Conservation (phyloP, 75 land plant genomes). For the Sequoiadendron giganteum region DNA sequence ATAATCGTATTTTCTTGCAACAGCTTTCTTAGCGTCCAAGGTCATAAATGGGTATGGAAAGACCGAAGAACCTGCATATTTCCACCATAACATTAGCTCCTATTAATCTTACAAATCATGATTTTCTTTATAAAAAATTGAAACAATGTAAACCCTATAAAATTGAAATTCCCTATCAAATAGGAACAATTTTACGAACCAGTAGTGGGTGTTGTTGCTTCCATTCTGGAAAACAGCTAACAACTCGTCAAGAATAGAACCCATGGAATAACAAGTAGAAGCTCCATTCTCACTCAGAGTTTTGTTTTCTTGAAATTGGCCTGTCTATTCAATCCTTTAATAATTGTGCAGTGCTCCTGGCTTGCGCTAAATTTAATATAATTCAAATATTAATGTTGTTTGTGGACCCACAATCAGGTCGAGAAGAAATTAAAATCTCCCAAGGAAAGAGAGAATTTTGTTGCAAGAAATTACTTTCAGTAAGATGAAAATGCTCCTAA, state of each 20-base stretch:
- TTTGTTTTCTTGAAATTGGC: too few species aligned
- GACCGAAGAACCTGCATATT: neutral
- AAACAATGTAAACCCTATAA: neutral
- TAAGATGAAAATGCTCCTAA: too few species aligned
- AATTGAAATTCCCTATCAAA: neutral
- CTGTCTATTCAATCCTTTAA: too few species aligned
- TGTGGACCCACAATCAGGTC: too few species aligned
- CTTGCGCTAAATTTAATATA: too few species aligned
- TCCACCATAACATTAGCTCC: neutral
- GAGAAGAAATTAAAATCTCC: too few species aligned
- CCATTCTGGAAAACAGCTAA: neutral
- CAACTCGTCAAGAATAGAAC: neutral
- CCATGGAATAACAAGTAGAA: neutral
- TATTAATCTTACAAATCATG: neutral
- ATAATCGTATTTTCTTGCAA: constrained; percentile 20
- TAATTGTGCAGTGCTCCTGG: too few species aligned
- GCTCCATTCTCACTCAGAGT: neutral
- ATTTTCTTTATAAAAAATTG: neutral
- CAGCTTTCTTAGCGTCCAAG: neutral
- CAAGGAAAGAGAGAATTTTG: too few species aligned
- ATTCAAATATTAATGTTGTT: too few species aligned
- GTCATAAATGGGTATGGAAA: constrained; percentile 2
- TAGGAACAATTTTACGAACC: neutral
- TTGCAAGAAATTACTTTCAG: too few species aligned
- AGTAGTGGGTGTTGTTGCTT: neutral